Base-by-base conservation (phyloP, 164 flowering plant species). In the Aristolochia fimbriata region DNA sequence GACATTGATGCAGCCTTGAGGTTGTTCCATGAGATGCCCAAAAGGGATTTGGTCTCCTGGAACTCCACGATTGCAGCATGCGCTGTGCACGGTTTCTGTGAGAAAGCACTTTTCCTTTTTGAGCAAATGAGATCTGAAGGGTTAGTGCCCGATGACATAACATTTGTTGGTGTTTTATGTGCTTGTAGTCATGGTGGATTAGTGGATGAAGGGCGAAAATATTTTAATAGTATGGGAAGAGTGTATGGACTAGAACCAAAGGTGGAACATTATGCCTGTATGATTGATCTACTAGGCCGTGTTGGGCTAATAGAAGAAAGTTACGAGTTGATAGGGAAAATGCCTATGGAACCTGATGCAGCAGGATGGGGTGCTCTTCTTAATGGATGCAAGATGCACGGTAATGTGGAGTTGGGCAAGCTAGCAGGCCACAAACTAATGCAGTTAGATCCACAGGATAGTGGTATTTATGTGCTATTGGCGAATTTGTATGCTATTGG, bases 341-440 rank as follows among this genome's bases (percentile, higher is more conserved):
- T 80, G 87, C 84, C 87, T 2, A 78, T 75, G 78, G 70, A 73
- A 54, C 74, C 81, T 23, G 73, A 76, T 65, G 67, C 67, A 62
- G 84, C 80, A 12, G 77, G 73, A 41, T 82, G 87, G 84, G 84
- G 84, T 58, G 82, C 86, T n/a, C 79, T 82, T 22, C 84, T 82
- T 15, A 75, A 76, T 63, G 81, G 78, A 1, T 76, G 78, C 49
- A 73, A 65, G 53, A 72, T 78, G 65, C 74, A 80, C 47, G 79
- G 78, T 55, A 69, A 80, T 65, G 73, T 77, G 27, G 77, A 82
- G 48, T 52, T 82, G 57, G 87, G 80, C 12, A 71, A 74, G 68
- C 50, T 73, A 49, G 75, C 77, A 15, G 82, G 81, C 1, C 53
- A 47, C 27, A 71, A 72, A 49, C 80, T 80, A 54, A 53, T 78